Evolutionary conservation across 768 basidiomycete species (phyloP), one percentile per base, ranked within the genome.

Genomic region (Agrocybe praecox): DNA sequence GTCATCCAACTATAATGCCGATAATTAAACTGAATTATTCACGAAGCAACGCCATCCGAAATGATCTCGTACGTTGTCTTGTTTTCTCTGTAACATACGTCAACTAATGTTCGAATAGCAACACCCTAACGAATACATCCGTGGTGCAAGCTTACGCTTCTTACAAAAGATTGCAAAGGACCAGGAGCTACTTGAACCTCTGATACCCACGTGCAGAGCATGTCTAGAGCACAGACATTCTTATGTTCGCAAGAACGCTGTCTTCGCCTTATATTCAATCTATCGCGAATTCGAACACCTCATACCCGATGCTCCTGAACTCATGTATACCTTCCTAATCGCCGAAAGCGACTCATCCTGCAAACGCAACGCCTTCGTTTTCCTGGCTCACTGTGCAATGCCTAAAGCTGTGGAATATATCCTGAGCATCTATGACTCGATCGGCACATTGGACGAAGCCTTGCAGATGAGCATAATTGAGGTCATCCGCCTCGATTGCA

Each of bases 111-210:
- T 24, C 42, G 22, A 23, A 12, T 60, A 96, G 92, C 96, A 98
- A 95, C 97, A 99, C 67, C 96, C 96, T 9, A 98, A 99, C 66
- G 97, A 99, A 78, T 99, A 98, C 72, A 97, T 99, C 65, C 92
- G 97, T 34, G 97, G 97, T 45, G 93, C 95, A n/a, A 96, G 94
- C 11, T 85, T 98, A 32, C 90, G 97, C 22, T 96, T 96, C 76
- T 82, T 98, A 12, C 93, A 96, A 76, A 99, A 99, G 78, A 90
- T 99, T 51, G 82, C 90, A 17, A 90, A 91, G 72, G 97, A 98
- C 64, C 78, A 86, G 2, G 97, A 99, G 71, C 85, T 98, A 12
- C 84, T 98, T 22, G 97, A 98, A 76, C 97, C 97, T 22, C 85
- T 98, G 59, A 84, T 98, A 57, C 97, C 97, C 12, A 94, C 89